Conservation (phyloP, 1,284 basidiomycete genomes). For the Sparassis latifolia region DNA sequence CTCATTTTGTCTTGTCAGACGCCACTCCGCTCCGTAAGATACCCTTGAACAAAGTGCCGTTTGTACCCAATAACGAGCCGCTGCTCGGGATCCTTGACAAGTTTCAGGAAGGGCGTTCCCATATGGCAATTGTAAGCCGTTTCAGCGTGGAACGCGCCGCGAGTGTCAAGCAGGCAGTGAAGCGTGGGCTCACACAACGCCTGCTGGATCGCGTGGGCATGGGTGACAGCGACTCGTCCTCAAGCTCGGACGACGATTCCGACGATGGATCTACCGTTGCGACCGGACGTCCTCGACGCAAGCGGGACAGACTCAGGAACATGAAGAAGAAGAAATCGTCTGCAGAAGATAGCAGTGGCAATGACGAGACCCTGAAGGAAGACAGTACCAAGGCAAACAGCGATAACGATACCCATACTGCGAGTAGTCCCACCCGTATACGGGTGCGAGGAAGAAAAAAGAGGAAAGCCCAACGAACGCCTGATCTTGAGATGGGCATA, state of each 20-base stretch:
- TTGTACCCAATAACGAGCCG: slow-evolving; percentile 82
- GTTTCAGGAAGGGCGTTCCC: slow-evolving; percentile 88
- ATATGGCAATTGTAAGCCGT: slow-evolving; percentile 86
- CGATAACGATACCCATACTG: slow-evolving; percentile 17
- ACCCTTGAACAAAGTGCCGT: slow-evolving; percentile 80
- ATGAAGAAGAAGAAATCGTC: slow-evolving; percentile 8
- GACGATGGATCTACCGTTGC: slow-evolving; percentile 25
- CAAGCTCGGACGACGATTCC: slow-evolving; percentile 38
- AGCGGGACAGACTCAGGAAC: slow-evolving; percentile 11
- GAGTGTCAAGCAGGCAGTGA: slow-evolving; percentile 64
- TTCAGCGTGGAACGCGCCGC: slow-evolving; percentile 42
- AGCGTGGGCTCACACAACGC: slow-evolving; percentile 66
- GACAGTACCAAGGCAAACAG: slow-evolving; percentile 24
- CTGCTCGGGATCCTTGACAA: slow-evolving; percentile 83
- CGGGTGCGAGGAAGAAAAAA: slow-evolving; percentile 12
- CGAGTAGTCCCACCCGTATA: slow-evolving; percentile 10
- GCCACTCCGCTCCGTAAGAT: slow-evolving; percentile 73
- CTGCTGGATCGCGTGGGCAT: slow-evolving; percentile 59
- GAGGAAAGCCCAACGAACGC: slow-evolving; percentile 12
- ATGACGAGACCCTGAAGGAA: slow-evolving; percentile 28
- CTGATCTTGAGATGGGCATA: slow-evolving; percentile 35
- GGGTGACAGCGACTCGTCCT: slow-evolving; percentile 46
- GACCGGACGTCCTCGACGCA: slow-evolving; percentile 12
- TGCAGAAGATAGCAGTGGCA: slow-evolving; percentile 25
- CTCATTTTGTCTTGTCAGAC: slow-evolving; percentile 34